Conservation (phyloP, 179 eudicot genomes). For the Sideroxylon spinosum region DNA sequence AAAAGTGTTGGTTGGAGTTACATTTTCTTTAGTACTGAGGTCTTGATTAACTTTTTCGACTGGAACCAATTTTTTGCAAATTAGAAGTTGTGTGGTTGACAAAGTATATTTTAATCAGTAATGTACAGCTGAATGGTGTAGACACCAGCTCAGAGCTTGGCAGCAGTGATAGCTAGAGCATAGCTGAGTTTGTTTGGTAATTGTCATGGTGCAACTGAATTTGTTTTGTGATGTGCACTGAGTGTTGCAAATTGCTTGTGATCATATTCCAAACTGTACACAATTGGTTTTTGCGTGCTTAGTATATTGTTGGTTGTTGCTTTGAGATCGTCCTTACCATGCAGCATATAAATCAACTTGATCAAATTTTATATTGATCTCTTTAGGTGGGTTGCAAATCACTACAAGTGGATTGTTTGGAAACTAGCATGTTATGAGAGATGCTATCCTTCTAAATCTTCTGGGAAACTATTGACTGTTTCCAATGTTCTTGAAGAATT, state of each 20-base stretch:
- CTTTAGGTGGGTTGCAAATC: constrained; percentile 90
- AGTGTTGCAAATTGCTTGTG: not conserved
- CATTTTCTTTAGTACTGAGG: not conserved
- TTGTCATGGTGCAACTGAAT: not conserved
- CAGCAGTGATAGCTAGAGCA: not conserved
- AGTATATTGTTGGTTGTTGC: not conserved
- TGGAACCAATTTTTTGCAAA: not conserved
- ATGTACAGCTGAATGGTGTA: not conserved
- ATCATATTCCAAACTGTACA: not conserved
- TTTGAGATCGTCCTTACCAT: constrained; percentile 12
- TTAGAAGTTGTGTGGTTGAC: not conserved
- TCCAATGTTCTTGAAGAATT: constrained; percentile 77
- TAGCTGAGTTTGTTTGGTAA: not conserved
- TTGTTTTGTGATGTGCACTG: not conserved
- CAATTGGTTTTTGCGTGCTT: not conserved
- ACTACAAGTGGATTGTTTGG: constrained; percentile 98
- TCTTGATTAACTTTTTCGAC: not conserved
- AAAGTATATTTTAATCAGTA: not conserved
- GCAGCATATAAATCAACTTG: not conserved
- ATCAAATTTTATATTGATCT: constrained; percentile 3
- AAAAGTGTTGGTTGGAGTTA: not conserved
- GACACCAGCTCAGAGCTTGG: not conserved
- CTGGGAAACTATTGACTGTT: constrained; percentile 47
- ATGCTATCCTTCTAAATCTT: constrained; percentile 46
- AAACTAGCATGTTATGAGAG: constrained; percentile 91